Evolutionary conservation across 352 stramenopile genomes (phyloP), one percentile per base, ranked within the genome.

Genomic region (Albugo laibachii): DNA sequence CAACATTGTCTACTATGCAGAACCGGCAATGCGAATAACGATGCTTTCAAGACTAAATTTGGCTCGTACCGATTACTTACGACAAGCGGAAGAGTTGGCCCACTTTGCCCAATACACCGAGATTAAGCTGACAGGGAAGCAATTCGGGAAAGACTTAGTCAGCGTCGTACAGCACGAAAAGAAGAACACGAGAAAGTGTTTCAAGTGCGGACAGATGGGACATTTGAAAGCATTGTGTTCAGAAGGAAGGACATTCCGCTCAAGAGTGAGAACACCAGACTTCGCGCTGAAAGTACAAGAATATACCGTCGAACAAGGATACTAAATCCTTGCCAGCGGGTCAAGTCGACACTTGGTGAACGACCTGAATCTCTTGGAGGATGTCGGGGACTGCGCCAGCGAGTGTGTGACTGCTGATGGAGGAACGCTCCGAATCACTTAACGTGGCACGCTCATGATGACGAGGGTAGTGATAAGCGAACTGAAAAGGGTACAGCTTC

Each of bases 1-100:
- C 41, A 58, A 50, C 16, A 45, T 54, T 10, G 46, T 57, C 14
- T 47, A 55, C 45, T 47, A 52, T 42, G 53, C 43, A 24, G 54
- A 43, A 1, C 35, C 41, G 14, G 36, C 54, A 13, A 19, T 58
- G 41, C 27, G 43, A n/a, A 47, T 43, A 1, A 36, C 49, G 2
- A 36, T 55, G 36, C 41, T 52, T 21, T 45, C 53, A 6, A 48
- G 42, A 43, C 21, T 48, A 1, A 41, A 42, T 19, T 1, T 12
- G 0, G 40, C 10, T 1, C 38, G 53, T 1, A 13, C 3, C 2
- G 41, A 56, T 35, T 31, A 50, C 13, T n/a, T 55, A 12, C 8
- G 5, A 31, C 49, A 55, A 1, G 49, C 39, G 11, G 41, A 55
- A 20, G 49, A 55, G 42, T 27, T 55, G 5, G 42, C 46, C 2